These are phyloP conservation scores for Aspergillus incahuasiensis DNA, from an alignment of 495 filamentous ascomycete genomes.

Conservation along the genomic window DNA sequence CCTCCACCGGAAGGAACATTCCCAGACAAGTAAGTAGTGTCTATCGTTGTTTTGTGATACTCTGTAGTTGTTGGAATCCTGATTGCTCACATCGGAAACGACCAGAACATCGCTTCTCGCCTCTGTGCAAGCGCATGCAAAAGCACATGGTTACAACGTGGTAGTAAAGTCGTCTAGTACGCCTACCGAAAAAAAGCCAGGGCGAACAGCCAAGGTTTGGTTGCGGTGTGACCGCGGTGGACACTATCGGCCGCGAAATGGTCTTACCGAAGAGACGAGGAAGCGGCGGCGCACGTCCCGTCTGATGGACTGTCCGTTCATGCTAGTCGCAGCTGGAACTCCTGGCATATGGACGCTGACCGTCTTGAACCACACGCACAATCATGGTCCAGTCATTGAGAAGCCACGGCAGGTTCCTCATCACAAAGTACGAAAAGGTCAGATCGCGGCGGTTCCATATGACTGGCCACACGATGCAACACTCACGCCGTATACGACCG, in stretches of 20 bases:
- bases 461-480: slow-evolving; percentile 59
- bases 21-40: slow-evolving; percentile 39
- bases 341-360: slow-evolving; percentile 44
- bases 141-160: slow-evolving; percentile 44
- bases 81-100: slow-evolving; percentile 1
- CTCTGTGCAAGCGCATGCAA: slow-evolving; percentile 43
- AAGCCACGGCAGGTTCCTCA: slow-evolving; percentile 38
- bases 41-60: neutral
- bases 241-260: slow-evolving; percentile 47
- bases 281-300: slow-evolving; percentile 45
- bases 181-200: slow-evolving; percentile 45
- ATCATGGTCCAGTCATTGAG: slow-evolving; percentile 43
- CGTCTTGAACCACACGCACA: slow-evolving; percentile 41
- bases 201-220: slow-evolving; percentile 45
- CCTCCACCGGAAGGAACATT: slow-evolving; percentile 42
- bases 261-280: slow-evolving; percentile 45
- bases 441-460: slow-evolving; percentile 50
- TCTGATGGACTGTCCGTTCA: slow-evolving; percentile 46
- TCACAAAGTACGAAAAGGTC: slow-evolving; percentile 44
- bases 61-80: neutral
- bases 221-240: slow-evolving; percentile 48
- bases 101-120: slow-evolving; percentile 33
- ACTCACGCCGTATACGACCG: slow-evolving; percentile 55
- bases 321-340: slow-evolving; percentile 42
- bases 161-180: slow-evolving; percentile 47